These are phyloP conservation scores for Spirogloea muscicola DNA, from an alignment of 139 green algal species.

Conservation along the genomic window DNA sequence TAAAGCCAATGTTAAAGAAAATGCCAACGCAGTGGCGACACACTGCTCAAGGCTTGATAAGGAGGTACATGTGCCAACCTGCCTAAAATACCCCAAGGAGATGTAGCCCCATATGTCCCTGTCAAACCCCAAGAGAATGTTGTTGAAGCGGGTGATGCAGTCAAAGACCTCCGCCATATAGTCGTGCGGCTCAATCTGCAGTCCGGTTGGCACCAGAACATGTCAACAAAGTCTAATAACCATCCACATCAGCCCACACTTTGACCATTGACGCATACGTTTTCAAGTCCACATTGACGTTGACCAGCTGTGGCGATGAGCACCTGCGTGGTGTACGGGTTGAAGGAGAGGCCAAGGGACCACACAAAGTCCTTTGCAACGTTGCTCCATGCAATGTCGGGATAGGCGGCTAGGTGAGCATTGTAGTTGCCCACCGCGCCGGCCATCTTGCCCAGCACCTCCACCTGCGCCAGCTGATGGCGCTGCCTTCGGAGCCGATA, in stretches of 20 bases:
- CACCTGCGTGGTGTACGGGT: constrained; percentile 46
- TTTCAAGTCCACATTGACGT: too few relatives aligned
- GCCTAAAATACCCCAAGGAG: constrained; percentile 95
- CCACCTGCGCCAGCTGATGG: constrained; percentile 61
- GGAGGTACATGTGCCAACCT: constrained; percentile 42
- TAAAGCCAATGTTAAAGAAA: too few relatives aligned
- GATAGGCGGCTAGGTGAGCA: constrained; percentile 92
- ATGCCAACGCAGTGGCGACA: too few relatives aligned
- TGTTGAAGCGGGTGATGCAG: constrained; percentile 89
- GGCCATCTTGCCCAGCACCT: constrained; percentile 87
- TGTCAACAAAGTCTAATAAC: too few relatives aligned
- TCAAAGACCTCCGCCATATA: constrained; percentile 96
- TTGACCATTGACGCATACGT: too few relatives aligned
- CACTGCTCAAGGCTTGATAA: too few relatives aligned
- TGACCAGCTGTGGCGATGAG: too few relatives aligned
- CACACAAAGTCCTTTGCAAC: constrained; percentile 77
- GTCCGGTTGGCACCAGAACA: too few relatives aligned
- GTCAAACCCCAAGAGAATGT: constrained; percentile 95
- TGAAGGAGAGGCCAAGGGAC: constrained; percentile 55
- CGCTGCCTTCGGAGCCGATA: constrained; percentile 75
- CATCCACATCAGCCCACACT: too few relatives aligned
- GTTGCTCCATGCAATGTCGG: constrained; percentile 83
- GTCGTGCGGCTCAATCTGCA: constrained; percentile 99
- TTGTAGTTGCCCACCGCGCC: constrained; percentile 99
- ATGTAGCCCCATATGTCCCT: constrained; percentile 98